Base-by-base conservation (phyloP, 805 yeast genomes). In the Candida vaughaniae region DNA sequence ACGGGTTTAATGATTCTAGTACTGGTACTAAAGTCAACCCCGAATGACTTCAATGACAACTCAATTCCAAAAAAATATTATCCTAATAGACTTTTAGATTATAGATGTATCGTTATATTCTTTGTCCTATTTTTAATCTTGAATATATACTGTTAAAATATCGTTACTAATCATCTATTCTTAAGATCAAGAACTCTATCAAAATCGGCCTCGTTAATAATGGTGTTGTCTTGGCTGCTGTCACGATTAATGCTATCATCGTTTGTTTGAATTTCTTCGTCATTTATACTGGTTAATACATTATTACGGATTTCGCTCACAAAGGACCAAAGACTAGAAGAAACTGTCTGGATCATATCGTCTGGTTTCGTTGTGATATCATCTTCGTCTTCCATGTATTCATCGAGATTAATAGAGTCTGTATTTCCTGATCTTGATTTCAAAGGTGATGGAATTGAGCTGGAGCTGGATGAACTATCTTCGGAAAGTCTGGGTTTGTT, bases 251-350 rank as follows among this genome's bases (percentile, higher is more conserved):
- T 36, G 19, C 10, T 20, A 6, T 31, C 32, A 6, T 8, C 16
- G 19, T 23, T n/a, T 15, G 12, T 16, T 16, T 16, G 11, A 10
- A 12, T 18, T 5, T 26, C 30, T 16, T 40, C 45, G 7, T 41
- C 48, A 25, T 38, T 34, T 10, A 44, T 33, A 16, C 41, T 33
- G 28, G 29, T 44, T 31, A 44, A 43, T 6, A 64, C 65, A 41
- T 64, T 64, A 29, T 53, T 29, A 28, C 63, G 64, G 12, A 69
- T 64, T 36, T 68, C 73, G 41, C 62, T 65, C 16, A 69, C 69
- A 49, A 69, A 68, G 4, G 69, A 46, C 73, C 73, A 68, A 12
- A 69, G 56, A 9, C 69, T 63, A 12, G 62, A 50, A 6, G 71
- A 62, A 3, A 68, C 73, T 4, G 62, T 54, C 42, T 66, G 69